phyloP scores from a whole-genome alignment of 805 yeast species.

The Starmera caribaea region DNA sequence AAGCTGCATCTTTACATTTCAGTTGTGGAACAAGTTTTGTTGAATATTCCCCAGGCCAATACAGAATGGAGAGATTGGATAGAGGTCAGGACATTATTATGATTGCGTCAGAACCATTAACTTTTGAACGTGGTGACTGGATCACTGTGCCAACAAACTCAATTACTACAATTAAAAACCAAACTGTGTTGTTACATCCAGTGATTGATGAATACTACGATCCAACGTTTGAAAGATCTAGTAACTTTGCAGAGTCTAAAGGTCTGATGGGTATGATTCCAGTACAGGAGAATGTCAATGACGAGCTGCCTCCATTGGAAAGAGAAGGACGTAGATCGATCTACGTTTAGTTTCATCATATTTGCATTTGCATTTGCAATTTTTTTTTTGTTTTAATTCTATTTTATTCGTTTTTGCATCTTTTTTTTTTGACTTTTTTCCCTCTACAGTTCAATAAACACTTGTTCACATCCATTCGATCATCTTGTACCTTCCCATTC shows the following conservation, averaged over 20 bases:
- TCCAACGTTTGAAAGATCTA: conserved; percentile 58
- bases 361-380: too few relatives aligned
- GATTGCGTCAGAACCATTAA: conserved; percentile 94
- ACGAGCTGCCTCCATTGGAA: conserved; percentile 65
- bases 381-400: too few relatives aligned
- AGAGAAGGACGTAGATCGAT: conserved; percentile 56
- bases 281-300: conserved; percentile 37
- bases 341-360: background rate
- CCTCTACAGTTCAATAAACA: too few relatives aligned
- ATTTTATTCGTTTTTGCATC: too few relatives aligned
- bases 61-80: conserved; percentile 88
- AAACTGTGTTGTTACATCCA: conserved; percentile 86
- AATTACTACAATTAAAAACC: conserved; percentile 66
- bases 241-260: conserved; percentile 77
- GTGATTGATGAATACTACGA: conserved; percentile 83
- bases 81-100: conserved; percentile 91
- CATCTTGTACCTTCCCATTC: too few relatives aligned
- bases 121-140: conserved; percentile 97
- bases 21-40: conserved; percentile 88
- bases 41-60: conserved; percentile 86
- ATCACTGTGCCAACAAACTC: conserved; percentile 94
- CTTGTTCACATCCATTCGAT: too few relatives aligned
- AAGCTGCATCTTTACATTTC: conserved; percentile 93
- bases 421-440: too few relatives aligned
- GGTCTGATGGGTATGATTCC: conserved; percentile 94